These are phyloP conservation scores for Botryotinia calthae DNA, from an alignment of 2,329 filamentous ascomycete species.

Conservation along the genomic window DNA sequence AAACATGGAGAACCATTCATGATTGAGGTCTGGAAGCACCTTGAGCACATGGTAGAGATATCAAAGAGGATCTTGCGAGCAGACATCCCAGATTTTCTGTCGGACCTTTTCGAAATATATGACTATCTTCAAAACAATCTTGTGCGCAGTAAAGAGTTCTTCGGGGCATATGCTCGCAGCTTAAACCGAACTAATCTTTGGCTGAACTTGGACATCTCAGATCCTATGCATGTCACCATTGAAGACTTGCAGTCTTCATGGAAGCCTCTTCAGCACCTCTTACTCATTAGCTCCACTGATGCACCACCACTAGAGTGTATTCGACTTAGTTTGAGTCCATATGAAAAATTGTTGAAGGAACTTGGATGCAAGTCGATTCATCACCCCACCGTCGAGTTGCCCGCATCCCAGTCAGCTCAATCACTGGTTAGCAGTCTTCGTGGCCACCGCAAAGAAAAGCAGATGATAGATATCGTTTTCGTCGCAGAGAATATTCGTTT, in stretches of 20 bases:
- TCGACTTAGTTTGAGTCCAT: slow-evolving; percentile 26
- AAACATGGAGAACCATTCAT: slow-evolving; percentile 20
- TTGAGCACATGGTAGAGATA: slow-evolving; percentile 28
- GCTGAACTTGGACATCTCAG: slow-evolving; percentile 27
- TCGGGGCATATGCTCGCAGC: neutral
- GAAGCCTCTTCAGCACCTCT: slow-evolving; percentile 27
- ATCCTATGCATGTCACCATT: slow-evolving; percentile 9
- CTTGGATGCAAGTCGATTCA: slow-evolving; percentile 30
- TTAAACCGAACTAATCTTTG: slow-evolving; percentile 15
- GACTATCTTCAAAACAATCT: slow-evolving; percentile 29
- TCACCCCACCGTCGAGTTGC: slow-evolving; percentile 27
- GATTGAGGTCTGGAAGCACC: slow-evolving; percentile 27
- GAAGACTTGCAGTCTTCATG: slow-evolving; percentile 28
- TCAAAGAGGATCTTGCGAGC: slow-evolving; percentile 12
- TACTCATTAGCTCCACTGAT: slow-evolving; percentile 33
- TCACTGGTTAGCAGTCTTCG: slow-evolving; percentile 19
- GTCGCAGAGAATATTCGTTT: neutral
- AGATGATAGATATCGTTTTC: slow-evolving; percentile 13
- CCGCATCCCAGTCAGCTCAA: neutral
- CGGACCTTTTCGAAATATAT: slow-evolving; percentile 29
- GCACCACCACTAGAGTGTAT: slow-evolving; percentile 29
- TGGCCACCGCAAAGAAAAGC: neutral
- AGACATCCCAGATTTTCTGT: slow-evolving; percentile 25
- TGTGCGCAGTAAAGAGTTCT: slow-evolving; percentile 14
- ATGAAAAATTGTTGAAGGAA: slow-evolving; percentile 28